phyloP scores from a whole-genome alignment of 345 rosid genomes.

The Citrus cavaleriei region DNA sequence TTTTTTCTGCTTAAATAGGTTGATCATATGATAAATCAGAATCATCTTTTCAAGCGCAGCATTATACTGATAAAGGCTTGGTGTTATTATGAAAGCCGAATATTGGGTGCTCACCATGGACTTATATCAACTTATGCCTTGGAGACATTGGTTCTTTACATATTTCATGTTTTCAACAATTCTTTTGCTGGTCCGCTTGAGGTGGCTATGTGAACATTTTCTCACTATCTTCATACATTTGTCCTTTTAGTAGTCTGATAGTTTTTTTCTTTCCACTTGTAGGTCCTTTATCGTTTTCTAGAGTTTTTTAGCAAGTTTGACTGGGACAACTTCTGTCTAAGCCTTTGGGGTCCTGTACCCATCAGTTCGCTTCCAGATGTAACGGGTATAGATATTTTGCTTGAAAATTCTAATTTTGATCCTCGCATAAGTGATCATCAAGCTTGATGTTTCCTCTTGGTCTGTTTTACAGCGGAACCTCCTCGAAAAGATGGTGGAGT shows the following conservation, averaged over 20 bases:
- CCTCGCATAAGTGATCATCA: slow-evolving; percentile 3
- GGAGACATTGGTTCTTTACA: slow-evolving; percentile 97
- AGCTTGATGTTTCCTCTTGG: slow-evolving; percentile 11
- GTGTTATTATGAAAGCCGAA: slow-evolving; percentile 99
- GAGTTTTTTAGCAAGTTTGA: slow-evolving; percentile 99
- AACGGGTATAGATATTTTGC: slow-evolving; percentile 47
- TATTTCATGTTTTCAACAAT: slow-evolving; percentile 90
- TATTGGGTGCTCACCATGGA: slow-evolving; percentile 99
- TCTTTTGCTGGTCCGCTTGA: slow-evolving; percentile 94
- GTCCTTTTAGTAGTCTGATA: slow-evolving; percentile 15
- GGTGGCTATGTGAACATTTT: slow-evolving; percentile 41
- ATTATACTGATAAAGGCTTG: slow-evolving; percentile 95
- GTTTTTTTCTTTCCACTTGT: slow-evolving; percentile 19
- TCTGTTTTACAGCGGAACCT: slow-evolving; percentile 64
- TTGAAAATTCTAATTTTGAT: slow-evolving; percentile 3
- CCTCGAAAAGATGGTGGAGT: slow-evolving; percentile 81
- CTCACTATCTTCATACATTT: slow-evolving; percentile 7
- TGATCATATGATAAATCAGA: slow-evolving; percentile 71
- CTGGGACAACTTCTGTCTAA: slow-evolving; percentile 95
- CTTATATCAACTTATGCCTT: slow-evolving; percentile 96
- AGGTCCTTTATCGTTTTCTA: slow-evolving; percentile 97
- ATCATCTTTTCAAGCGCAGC: slow-evolving; percentile 93
- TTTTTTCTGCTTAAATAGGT: slow-evolving; percentile 45
- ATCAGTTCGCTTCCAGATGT: slow-evolving; percentile 78
- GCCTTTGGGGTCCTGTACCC: slow-evolving; percentile 98